Evolutionary conservation across 768 basidiomycete genomes (phyloP), one percentile per base, ranked within the genome.

Genomic region (Naganishia friedmannii): DNA sequence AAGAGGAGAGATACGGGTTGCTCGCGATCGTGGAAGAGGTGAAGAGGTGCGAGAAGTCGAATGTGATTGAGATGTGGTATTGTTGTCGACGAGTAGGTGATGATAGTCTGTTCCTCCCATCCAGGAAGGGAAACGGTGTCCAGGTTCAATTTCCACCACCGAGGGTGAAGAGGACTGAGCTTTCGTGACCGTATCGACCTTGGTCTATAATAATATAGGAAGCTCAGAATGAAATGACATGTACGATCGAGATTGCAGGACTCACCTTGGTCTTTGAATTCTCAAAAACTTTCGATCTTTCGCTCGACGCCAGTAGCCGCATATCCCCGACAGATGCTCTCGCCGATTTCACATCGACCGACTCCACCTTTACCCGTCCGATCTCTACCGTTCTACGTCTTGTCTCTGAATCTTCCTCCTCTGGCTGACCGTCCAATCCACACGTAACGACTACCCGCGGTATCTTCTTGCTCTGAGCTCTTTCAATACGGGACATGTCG

Each of bases 101-200:
- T 58, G 42, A 15, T 54, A 46, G 58, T 31, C 37, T 31, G 53
- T 56, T 19, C 68, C 68, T 6, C 75, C 74, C 71, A 77, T 66
- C 76, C 77, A 78, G 32, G 73, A 74, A 23, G 77, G 69, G 55
- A 78, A 77, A 60, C 72, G 66, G 60, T 78, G 77, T 42, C 68
- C 72, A 17, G 42, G 65, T 63, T 73, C 72, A 13, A 73, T 53
- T 31, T 69, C 57, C 26, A 70, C 72, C 23, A 60, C 37, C 17
- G 53, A 53, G 4, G 69, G 69, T 5, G 60, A 63, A 17, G 32
- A 46, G 39, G 54, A 19, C 15, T 4, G 48, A 21, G 17, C n/a
- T 51, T 51, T n/a, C n/a, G 48, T 28, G 2, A 21, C 54, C 13
- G 19, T 2, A 26, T 29, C 29, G 26, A 26, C 19, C 39, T 42